Base-by-base conservation (phyloP, 352 stramenopile species). In the Thalassiosira livingstoniorum region DNA sequence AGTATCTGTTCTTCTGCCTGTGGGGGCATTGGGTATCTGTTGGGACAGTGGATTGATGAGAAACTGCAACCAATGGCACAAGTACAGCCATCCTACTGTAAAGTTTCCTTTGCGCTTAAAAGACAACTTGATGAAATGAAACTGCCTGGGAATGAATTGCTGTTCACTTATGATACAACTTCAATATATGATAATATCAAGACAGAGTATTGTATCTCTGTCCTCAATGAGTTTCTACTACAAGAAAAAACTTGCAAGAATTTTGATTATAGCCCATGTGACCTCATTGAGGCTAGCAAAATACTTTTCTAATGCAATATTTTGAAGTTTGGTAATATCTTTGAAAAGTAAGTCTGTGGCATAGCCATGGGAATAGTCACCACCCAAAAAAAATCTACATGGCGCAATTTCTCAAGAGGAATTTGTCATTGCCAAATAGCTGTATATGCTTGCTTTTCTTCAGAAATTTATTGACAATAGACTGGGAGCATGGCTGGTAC, bases 51-150 rank as follows among this genome's bases (percentile, higher is more conserved):
- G 37, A 54, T 74, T 3, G 51, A 70, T n/a, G 15, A 57, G 0
- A 45, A 45, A n/a, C 58, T 74, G 0, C 76, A 77, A 43, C 67
- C 77, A 10, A 65, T 84, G 7, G 54, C 63, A n/a, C 7, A 69
- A 62, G 3, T 15, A 11, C 51, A 74, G 55, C 39, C 13, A 32
- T 63, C 65, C 1, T 80, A 82, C 39, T 75, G 81, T 29, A 68
- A 82, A 54, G 66, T 82, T 54, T 79, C 78, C 2, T 78, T 78
- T 57, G 47, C 54, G 18, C 71, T 82, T 5, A 78, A 80, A 51
- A 21, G 35, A 37, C 15, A 39, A 13, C 25, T 74, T 0, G 45
- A 72, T 67, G n/a, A 75, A 23, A 10, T 65, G 0, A 7, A 31
- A 25, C 13, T 83, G 4, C 71, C 70, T 1, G 18, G 54, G 4